These are phyloP conservation scores for Lagerstroemia speciosa DNA, from an alignment of 345 rosid species.

Conservation along the genomic window DNA sequence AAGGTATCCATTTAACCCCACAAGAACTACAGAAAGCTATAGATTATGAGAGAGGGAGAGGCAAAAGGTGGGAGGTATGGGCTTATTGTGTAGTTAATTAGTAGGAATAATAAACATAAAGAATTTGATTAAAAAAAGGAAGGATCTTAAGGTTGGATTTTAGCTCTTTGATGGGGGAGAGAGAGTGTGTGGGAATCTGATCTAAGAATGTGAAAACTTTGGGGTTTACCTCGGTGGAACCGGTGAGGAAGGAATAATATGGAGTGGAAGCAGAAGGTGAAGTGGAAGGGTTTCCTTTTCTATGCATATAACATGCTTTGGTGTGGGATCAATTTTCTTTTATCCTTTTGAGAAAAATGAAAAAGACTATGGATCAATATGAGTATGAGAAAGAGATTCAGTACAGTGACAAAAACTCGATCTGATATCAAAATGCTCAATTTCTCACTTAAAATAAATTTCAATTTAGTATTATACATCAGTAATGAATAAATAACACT, in stretches of 20 bases:
- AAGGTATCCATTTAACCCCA: slow-evolving; percentile 68
- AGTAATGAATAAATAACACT: too few species aligned
- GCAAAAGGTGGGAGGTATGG: slow-evolving; percentile 12
- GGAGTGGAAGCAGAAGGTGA: slow-evolving; percentile 7
- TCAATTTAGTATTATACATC: too few species aligned
- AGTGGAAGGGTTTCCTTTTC: slow-evolving; percentile 8
- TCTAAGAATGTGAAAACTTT: not conserved
- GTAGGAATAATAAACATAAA: slow-evolving; percentile 6
- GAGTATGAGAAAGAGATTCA: not conserved
- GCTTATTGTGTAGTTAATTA: slow-evolving; percentile 19
- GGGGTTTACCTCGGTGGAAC: slow-evolving; percentile 29
- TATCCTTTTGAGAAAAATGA: not conserved
- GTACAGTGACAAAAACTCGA: too few species aligned
- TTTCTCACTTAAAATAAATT: too few species aligned
- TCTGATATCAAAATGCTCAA: too few species aligned
- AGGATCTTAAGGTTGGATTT: slow-evolving; percentile 31
- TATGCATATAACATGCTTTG: not conserved
- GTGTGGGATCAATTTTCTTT: not conserved
- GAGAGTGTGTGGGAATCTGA: not conserved
- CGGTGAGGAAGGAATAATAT: slow-evolving; percentile 27
- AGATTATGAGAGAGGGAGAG: slow-evolving; percentile 7
- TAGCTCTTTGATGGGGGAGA: slow-evolving; percentile 13
- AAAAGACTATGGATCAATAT: not conserved
- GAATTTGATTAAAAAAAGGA: slow-evolving; percentile 10
- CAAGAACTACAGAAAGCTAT: not conserved